Evolutionary conservation across 2,329 filamentous ascomycete genomes (phyloP), one percentile per base, ranked within the genome.

Genomic region (Fusarium protoensiforme): DNA sequence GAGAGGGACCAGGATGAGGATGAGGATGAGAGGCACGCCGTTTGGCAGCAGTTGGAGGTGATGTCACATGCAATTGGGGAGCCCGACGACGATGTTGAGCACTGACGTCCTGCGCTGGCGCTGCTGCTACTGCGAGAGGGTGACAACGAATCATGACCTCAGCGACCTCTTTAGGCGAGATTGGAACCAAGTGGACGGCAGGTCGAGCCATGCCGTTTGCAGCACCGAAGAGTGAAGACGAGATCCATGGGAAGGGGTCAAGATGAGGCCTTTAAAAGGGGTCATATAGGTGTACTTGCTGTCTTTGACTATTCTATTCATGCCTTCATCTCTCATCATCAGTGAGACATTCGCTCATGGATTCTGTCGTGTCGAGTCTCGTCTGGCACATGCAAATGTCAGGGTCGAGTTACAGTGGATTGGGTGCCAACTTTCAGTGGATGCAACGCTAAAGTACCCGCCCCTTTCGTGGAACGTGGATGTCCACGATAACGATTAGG

Each of bases 11-110:
- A 69, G 39, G 69, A 61, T 71, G 46, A 65, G 56, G 64, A 57
- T 71, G 46, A 65, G 56, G 64, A 57, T 38, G 46, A 57, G 38
- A 71, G 35, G 29, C 59, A 66, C 59, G 64, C 38, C 43, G 61
- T 36, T 59, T 61, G 48, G 24, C 24, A 14, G 66, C 53, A 61
- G 48, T 39, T 74, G 56, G 59, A 71, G 61, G 73, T 75, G 76
- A 78, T 78, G 76, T 78, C 77, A 78, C 77, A 78, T 79, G 77
- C 75, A 74, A 77, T 61, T 76, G 51, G 29, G 54, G 39, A 61
- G 16, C 27, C 18, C 24, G 46, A 29, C 24, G 43, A 27, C 24
- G 39, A 51, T 20, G 46, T 46, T 41, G 56, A 67, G 54, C 71
- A 74, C 65, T 72, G 38, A 66, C 68, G 54, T 67, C 53, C 54